These are phyloP conservation scores for Trichoderma sp. DNA, from an alignment of 2,329 filamentous ascomycete species.

Conservation along the genomic window DNA sequence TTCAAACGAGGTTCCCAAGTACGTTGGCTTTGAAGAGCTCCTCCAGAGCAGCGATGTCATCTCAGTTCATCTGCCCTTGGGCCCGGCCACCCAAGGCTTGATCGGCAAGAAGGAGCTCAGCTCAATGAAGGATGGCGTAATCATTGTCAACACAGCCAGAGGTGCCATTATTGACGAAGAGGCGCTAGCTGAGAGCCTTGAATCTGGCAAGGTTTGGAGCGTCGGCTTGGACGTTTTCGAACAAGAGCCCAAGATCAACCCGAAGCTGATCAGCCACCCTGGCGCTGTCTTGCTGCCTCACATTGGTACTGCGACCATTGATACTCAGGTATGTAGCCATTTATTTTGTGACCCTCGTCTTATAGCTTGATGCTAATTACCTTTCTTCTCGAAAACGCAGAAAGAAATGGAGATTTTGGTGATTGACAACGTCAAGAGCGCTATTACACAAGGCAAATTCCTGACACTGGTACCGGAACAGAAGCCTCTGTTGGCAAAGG, in stretches of 20 bases:
- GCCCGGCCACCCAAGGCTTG: constrained; percentile 44
- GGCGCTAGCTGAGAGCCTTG: constrained; percentile 51
- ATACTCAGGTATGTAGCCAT: background rate
- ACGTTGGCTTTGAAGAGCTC: constrained; percentile 44
- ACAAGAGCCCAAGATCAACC: constrained; percentile 49
- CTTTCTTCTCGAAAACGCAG: background rate
- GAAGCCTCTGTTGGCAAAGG: constrained; percentile 10
- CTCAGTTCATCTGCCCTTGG: constrained; percentile 47
- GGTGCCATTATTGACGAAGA: constrained; percentile 54
- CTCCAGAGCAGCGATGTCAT: constrained; percentile 48
- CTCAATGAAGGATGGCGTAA: constrained; percentile 52
- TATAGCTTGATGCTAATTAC: background rate
- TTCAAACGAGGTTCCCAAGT: constrained; percentile 43
- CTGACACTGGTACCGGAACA: background rate
- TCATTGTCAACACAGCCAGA: constrained; percentile 56
- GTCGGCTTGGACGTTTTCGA: constrained; percentile 55
- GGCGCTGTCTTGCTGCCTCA: background rate
- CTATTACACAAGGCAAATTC: background rate
- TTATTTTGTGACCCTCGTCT: background rate
- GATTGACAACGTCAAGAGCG: constrained; percentile 7
- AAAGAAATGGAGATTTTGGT: background rate
- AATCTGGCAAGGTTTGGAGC: constrained; percentile 49
- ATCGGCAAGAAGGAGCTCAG: constrained; percentile 47
- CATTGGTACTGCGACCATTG: constrained; percentile 1
- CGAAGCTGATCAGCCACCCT: background rate